Base-by-base conservation (phyloP, 1,284 basidiomycete genomes). In the Tilletia horrida region DNA sequence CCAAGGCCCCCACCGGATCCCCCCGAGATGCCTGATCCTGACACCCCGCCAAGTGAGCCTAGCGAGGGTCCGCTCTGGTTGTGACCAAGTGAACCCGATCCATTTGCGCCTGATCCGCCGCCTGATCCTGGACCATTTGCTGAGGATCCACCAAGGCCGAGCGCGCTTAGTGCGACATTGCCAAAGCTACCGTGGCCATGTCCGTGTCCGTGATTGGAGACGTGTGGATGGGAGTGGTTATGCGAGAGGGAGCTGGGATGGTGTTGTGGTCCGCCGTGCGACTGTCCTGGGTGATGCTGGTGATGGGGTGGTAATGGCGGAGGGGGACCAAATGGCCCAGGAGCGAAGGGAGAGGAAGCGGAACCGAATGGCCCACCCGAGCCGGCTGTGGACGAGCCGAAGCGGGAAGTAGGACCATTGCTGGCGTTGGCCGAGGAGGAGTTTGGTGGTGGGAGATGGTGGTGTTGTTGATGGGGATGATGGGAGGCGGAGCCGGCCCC, bases 321-420 rank as follows among this genome's bases (percentile, higher is more conserved):
- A 13, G 29, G 29, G 27, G 31, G 55, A 13, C 55, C 55, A 29
- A 59, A 59, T 4, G 55, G 55, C 6, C 55, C 55, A 18, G 55
- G 55, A 3, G 29, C 55, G 31, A 59, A 59, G 29, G 55, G 55
- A 35, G 55, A 59, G 55, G 55, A 59, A 16, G 55, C 55, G 7
- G 55, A 29, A 1, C 55, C 55, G n/a, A 59, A 59, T 3, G 55
- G 55, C 14, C 55, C 55, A n/a, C 55, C 55, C 35, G 35, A 40
- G 35, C 35, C 35, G 35, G 35, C 11, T 4, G 11, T 11, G 35
- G 35, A 40, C 11, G 35, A 40, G 35, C 35, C 35, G 35, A 40
- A 40, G 4, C 35, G 35, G 35, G 35, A 40, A 40, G 35, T 40
- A 11, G 35, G 50, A 13, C 21, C 27, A 21, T 52, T n/a, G 50